Conservation (phyloP, 169 alveolate species). For the Babesia bovis region DNA sequence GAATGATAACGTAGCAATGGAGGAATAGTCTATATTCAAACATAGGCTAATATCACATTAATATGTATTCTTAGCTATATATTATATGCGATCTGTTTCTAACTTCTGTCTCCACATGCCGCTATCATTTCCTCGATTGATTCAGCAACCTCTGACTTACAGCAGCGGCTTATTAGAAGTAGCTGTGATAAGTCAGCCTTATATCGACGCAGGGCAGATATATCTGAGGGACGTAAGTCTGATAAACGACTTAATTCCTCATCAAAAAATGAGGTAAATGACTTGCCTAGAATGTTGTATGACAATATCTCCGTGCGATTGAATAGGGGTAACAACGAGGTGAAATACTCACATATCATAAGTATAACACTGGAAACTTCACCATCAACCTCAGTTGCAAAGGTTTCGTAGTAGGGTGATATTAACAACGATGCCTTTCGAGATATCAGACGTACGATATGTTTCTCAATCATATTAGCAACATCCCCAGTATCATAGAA, state of each 20-base stretch:
- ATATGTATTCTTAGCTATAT: background rate
- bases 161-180: constrained; percentile 21
- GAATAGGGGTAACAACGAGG: constrained; percentile 40
- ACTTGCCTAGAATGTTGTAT: constrained; percentile 4
- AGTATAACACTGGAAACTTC: constrained; percentile 12
- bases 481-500: background rate
- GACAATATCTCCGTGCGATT: constrained; percentile 13
- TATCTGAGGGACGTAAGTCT: constrained; percentile 12
- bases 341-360: constrained; percentile 58
- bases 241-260: constrained; percentile 38
- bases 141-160: constrained; percentile 24
- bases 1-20: constrained; percentile 24
- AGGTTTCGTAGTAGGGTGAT: background rate
- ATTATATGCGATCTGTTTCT: no score
- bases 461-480: background rate
- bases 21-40: background rate
- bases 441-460: constrained; percentile 3
- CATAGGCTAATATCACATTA: background rate
- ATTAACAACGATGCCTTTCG: constrained; percentile 20
- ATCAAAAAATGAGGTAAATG: constrained; percentile 46
- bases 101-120: no score
- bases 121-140: constrained; percentile 38
- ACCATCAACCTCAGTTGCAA: background rate
- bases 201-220: background rate
- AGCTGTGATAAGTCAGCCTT: constrained; percentile 53